Evolutionary conservation across 192 early-diverging fungal genomes (phyloP).

Genomic region (Linnemannia elongata): DNA sequence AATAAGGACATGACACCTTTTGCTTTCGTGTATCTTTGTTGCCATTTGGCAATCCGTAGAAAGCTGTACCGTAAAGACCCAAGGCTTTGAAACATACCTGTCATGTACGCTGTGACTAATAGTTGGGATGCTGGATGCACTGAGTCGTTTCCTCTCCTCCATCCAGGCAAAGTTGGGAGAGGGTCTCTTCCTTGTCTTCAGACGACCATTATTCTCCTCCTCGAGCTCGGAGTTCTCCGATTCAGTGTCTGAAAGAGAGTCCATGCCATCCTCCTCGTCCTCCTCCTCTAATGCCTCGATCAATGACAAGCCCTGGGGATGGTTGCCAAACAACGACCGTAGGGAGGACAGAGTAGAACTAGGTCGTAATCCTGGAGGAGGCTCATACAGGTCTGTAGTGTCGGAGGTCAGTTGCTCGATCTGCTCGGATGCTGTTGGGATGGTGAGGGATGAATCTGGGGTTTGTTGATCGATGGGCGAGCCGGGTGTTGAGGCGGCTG

Average conservation of each 20-base stretch:
- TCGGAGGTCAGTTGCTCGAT: background rate
- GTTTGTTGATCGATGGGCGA: conserved; percentile 5
- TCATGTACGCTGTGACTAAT: conserved; percentile 47
- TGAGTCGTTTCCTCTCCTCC: conserved; percentile 43
- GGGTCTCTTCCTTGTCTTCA: conserved; percentile 14
- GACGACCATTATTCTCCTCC: background rate
- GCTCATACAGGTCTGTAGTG: background rate
- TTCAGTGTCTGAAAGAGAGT: conserved; percentile 51
- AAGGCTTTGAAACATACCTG: conserved; percentile 19
- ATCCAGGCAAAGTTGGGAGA: conserved; percentile 52
- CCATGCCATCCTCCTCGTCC: conserved; percentile 28
- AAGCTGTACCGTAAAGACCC: background rate
- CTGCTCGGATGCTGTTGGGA: background rate
- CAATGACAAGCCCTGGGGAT: conserved; percentile 47
- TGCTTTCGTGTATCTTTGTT: background rate
- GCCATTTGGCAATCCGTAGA: background rate
- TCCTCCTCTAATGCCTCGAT: conserved; percentile 51
- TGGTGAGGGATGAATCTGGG: conserved; percentile 3
- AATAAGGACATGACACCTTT: background rate
- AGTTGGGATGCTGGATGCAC: conserved; percentile 36
- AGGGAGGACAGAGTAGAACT: conserved; percentile 53
- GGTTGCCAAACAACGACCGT: conserved; percentile 46
- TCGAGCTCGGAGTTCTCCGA: conserved; percentile 14
- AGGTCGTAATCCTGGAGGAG: conserved; percentile 8
- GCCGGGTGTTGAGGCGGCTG: conserved; percentile 8